phyloP scores from a whole-genome alignment of 2,329 filamentous ascomycete species.

The Diplodia seriata region DNA sequence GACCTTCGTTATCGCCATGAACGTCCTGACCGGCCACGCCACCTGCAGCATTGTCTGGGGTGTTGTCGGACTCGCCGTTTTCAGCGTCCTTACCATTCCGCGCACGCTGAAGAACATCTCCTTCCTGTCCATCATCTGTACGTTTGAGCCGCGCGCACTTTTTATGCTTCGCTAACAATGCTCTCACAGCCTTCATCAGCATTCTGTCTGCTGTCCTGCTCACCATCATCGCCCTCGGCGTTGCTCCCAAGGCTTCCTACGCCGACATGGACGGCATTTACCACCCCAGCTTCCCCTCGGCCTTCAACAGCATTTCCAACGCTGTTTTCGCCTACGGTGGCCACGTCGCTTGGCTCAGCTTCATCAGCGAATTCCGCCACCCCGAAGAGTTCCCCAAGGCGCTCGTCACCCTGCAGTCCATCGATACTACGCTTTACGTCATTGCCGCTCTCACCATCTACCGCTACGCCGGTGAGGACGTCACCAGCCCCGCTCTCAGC shows the following conservation, averaged over 20 bases:
- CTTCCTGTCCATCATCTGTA: slow-evolving; percentile 66
- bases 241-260: slow-evolving; percentile 49
- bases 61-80: slow-evolving; percentile 65
- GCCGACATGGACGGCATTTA: slow-evolving; percentile 42
- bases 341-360: slow-evolving; percentile 72
- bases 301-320: slow-evolving; percentile 52
- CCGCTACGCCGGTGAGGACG: slow-evolving; percentile 67
- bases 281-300: slow-evolving; percentile 69
- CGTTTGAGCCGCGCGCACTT: not conserved
- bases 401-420: slow-evolving; percentile 63
- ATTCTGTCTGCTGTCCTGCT: slow-evolving; percentile 70
- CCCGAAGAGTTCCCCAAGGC: slow-evolving; percentile 67
- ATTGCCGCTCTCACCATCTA: slow-evolving; percentile 74
- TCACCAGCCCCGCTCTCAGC: slow-evolving; percentile 71
- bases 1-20: slow-evolving; percentile 73
- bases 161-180: not conserved
- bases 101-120: slow-evolving; percentile 68
- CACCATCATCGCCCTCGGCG: slow-evolving; percentile 71
- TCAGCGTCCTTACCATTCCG: slow-evolving; percentile 65
- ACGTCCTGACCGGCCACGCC: slow-evolving; percentile 66
- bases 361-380: slow-evolving; percentile 71
- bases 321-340: slow-evolving; percentile 52
- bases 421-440: slow-evolving; percentile 68
- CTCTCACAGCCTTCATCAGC: slow-evolving; percentile 63
- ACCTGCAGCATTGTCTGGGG: slow-evolving; percentile 70